Base-by-base conservation (phyloP, 805 yeast genomes). In the Myxozyma sirexii region DNA sequence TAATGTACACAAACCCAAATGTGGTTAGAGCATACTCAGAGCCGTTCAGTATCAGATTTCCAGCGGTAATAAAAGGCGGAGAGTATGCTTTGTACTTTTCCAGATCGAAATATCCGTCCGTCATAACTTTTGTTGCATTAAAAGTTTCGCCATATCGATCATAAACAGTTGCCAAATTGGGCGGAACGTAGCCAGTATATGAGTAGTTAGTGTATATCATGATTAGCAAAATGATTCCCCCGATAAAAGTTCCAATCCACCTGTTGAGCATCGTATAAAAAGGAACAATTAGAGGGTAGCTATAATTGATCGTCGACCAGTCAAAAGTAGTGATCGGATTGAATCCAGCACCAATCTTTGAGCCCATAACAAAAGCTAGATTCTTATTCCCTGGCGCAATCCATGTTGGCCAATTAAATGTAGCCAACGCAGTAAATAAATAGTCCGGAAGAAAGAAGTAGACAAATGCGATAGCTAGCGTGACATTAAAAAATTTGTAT, bases 291-390 rank as follows among this genome's bases (percentile, higher is more conserved):
- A 63, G 76, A 73, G 35, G 76, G 72, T 38, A 69, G 41, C 47
- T 70, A 63, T 70, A 81, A 79, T 67, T 79, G 76, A 49, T 68
- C 65, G 48, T 76, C 71, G 63, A 80, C 89, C 89, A 86, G 72
- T 86, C 90, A 68, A 86, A 84, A 79, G 74, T 12, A 15, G 88
- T 82, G 41, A 84, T 70, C 8, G 91, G 91, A 64, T 84, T 71
- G 70, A 84, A 69, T 19, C 89, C 90, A 57, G 85, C 72, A n/a
- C 92, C 92, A n/a, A 82, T 73, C 8, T 74, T 65, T 5, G 82
- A 77, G 50, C 93, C 93, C 66, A 86, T 86, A 17, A 87, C 75
- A 68, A 84, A 87, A 65, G 84, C 85, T 21, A 86, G 79, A 19
- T 79, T 77, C 53, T 80, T 80, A 69, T 83, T 83, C 44, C 82